Conservation (phyloP, 306 rosid species). For the Pyrus bretschneideri region DNA sequence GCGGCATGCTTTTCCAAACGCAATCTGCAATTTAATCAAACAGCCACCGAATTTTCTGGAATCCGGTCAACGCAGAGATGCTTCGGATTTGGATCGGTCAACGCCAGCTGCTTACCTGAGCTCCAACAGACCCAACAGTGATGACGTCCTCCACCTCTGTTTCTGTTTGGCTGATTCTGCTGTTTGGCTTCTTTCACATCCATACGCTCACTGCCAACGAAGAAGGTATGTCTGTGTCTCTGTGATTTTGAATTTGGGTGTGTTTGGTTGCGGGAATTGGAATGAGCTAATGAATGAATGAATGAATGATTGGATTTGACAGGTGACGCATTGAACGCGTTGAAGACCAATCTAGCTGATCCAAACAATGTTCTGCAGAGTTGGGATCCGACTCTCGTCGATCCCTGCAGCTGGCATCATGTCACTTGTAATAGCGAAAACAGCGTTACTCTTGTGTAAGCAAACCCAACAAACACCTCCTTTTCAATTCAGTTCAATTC, state of each 20-base stretch:
- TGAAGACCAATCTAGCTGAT: slow-evolving; percentile 64
- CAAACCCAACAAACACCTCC: not conserved
- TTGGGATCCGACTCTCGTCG: slow-evolving; percentile 91
- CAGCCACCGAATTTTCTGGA: no score
- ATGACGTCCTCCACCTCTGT: no score
- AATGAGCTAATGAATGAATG: not conserved
- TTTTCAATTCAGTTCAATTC: not conserved
- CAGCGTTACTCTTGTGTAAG: slow-evolving; percentile 93
- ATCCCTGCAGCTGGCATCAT: slow-evolving; percentile 74
- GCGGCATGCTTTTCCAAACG: no score
- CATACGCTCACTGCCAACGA: no score
- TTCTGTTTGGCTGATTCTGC: no score
- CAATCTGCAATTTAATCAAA: not conserved
- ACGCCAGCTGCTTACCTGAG: not conserved
- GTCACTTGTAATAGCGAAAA: slow-evolving; percentile 73
- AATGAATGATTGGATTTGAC: not conserved
- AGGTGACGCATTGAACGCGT: slow-evolving; percentile 86
- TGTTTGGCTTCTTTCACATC: no score
- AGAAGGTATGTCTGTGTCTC: no score
- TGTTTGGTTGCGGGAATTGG: no score
- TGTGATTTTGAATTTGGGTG: no score
- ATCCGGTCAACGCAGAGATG: no score
- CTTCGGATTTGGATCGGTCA: not conserved
- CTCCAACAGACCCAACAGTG: no score
- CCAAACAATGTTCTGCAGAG: slow-evolving; percentile 83